Percentiles rank a stretch among this genome's conserved stretches.
phyloP scores from a whole-genome alignment of 192 early-diverging fungal genomes.

The Coemansia sp. region DNA sequence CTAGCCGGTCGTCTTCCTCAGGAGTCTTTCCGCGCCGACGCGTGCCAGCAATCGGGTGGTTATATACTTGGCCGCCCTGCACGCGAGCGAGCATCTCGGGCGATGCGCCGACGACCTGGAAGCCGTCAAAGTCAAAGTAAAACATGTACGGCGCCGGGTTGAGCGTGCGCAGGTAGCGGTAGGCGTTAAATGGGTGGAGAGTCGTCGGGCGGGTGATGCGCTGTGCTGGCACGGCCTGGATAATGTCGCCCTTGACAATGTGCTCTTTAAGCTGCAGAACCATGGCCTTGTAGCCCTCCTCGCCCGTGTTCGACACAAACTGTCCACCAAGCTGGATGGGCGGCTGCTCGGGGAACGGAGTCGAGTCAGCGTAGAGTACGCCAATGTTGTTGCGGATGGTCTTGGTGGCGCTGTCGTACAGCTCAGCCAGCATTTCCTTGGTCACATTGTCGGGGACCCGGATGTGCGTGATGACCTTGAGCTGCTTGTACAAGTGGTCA shows the following conservation, averaged over 20 bases:
- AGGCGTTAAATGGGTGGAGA: conserved; percentile 98
- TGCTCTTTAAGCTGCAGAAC: conserved; percentile 84
- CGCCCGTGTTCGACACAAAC: conserved; percentile 83
- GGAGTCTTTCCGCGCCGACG: conserved; percentile 81
- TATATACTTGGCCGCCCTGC: conserved; percentile 72
- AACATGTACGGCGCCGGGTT: conserved; percentile 99
- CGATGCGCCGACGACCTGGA: conserved; percentile 94
- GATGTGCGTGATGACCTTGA: conserved; percentile 91
- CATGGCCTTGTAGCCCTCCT: conserved; percentile 87
- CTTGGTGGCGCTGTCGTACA: conserved; percentile 68
- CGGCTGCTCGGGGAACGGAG: conserved; percentile 76
- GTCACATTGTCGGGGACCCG: conserved; percentile 60
- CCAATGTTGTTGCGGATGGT: conserved; percentile 69
- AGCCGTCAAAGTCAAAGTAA: conserved; percentile 91
- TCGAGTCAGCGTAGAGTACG: conserved; percentile 66
- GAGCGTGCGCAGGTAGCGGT: conserved; percentile 87
- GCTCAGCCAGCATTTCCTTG: conserved; percentile 51
- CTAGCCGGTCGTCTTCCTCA: conserved; percentile 88
- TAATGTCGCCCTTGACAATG: conserved; percentile 94
- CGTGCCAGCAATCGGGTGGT: conserved; percentile 98
- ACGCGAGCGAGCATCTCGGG: conserved; percentile 98
- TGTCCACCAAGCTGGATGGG: conserved; percentile 66
- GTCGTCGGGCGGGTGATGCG: conserved; percentile 80
- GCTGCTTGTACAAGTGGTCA: conserved; percentile 87
- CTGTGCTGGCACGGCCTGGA: conserved; percentile 97